Conservation (phyloP, 768 basidiomycete species). For the Pleurotus giganteus region DNA sequence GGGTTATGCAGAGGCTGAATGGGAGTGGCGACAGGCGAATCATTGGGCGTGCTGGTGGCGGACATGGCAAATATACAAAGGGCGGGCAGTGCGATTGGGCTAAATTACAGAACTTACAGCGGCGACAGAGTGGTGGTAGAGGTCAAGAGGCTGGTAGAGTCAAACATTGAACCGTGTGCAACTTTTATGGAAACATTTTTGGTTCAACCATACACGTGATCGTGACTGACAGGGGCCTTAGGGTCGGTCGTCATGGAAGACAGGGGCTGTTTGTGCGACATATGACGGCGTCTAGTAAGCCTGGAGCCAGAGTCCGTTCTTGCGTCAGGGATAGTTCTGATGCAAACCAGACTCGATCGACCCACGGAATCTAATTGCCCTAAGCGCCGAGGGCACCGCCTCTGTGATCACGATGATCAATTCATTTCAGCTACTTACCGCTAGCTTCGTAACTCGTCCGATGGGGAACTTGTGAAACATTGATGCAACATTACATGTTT, state of each 20-base stretch:
- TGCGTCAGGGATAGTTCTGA: too few relatives aligned
- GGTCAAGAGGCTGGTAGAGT: neutral
- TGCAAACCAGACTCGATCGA: too few relatives aligned
- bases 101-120: neutral
- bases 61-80: slow-evolving; percentile 37
- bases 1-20: slow-evolving; percentile 89
- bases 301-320: too few relatives aligned
- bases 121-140: neutral
- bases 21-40: slow-evolving; percentile 59
- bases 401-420: neutral
- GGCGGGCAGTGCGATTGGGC: slow-evolving; percentile 1
- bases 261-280: too few relatives aligned
- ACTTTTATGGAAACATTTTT: neutral
- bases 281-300: too few relatives aligned
- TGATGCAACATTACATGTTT: neutral
- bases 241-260: neutral
- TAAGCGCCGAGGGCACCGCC: neutral
- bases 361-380: too few relatives aligned
- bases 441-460: neutral
- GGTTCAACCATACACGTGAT: slow-evolving; percentile 3
- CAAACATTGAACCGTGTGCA: slow-evolving; percentile 2
- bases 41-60: slow-evolving; percentile 58
- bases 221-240: neutral
- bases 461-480: neutral
- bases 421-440: neutral